phyloP scores from a whole-genome alignment of 495 filamentous ascomycete genomes.

The Astrothelium macrocarpum region DNA sequence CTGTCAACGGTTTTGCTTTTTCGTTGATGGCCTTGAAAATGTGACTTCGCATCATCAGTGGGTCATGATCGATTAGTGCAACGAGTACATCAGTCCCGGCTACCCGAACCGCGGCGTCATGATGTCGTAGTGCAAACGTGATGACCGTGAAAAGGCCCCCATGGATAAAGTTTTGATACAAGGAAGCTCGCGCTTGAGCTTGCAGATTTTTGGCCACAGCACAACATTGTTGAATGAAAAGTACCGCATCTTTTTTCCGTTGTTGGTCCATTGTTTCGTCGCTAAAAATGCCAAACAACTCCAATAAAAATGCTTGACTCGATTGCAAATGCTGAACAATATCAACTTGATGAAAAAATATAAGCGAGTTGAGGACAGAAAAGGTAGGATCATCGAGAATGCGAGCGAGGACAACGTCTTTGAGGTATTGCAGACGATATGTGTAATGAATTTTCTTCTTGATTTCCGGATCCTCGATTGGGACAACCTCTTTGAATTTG shows the following conservation, averaged over 20 bases:
- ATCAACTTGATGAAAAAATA: slow-evolving; percentile 98
- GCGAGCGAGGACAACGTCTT: slow-evolving; percentile 91
- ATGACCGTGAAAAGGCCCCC: slow-evolving; percentile 85
- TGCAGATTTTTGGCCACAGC: slow-evolving; percentile 91
- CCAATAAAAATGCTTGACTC: slow-evolving; percentile 65
- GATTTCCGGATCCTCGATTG: slow-evolving; percentile 70
- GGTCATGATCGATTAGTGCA: slow-evolving; percentile 91
- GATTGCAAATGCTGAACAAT: slow-evolving; percentile 86
- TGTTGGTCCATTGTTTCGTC: slow-evolving; percentile 47
- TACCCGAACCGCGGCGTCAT: slow-evolving; percentile 74
- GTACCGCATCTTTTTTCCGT: slow-evolving; percentile 85
- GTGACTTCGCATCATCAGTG: slow-evolving; percentile 81
- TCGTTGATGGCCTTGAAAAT: slow-evolving; percentile 87
- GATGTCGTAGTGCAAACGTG: slow-evolving; percentile 77
- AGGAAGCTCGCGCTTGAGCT: slow-evolving; percentile 60
- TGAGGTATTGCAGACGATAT: slow-evolving; percentile 94
- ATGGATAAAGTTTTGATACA: slow-evolving; percentile 83
- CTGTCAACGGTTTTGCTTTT: slow-evolving; percentile 76
- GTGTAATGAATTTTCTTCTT: slow-evolving; percentile 90
- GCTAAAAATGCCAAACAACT: slow-evolving; percentile 80
- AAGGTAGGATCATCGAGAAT: slow-evolving; percentile 98
- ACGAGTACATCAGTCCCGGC: slow-evolving; percentile 91
- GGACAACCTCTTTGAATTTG: slow-evolving; percentile 92
- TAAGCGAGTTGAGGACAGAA: slow-evolving; percentile 91
- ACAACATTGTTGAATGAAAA: slow-evolving; percentile 95